Conservation (phyloP, 805 yeast species). For the Priceomyces fermenticarens region DNA sequence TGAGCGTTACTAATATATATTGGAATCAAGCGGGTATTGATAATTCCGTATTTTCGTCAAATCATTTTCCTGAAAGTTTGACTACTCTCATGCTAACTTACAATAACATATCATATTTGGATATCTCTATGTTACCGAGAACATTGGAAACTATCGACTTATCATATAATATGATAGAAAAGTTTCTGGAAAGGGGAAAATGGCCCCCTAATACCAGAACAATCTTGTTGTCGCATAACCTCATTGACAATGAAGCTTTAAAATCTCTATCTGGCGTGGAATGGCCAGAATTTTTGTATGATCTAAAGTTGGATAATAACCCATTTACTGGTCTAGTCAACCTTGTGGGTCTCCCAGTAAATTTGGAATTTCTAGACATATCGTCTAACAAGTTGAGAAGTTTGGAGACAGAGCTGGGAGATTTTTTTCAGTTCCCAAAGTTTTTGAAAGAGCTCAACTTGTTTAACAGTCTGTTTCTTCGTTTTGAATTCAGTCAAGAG, state of each 20-base stretch:
- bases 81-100: constrained; percentile 32
- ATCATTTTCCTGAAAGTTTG: constrained; percentile 19
- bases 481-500: background rate
- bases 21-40: constrained; percentile 28
- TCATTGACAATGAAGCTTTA: constrained; percentile 16
- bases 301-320: constrained; percentile 22
- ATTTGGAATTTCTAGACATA: constrained; percentile 22
- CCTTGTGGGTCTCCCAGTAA: constrained; percentile 18
- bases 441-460: constrained; percentile 18
- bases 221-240: constrained; percentile 20
- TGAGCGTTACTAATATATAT: constrained; percentile 21
- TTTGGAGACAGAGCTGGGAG: constrained; percentile 11
- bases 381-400: constrained; percentile 18
- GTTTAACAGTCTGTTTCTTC: constrained; percentile 12
- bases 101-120: constrained; percentile 19
- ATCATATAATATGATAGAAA: constrained; percentile 18
- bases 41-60: constrained; percentile 7
- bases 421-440: constrained; percentile 27
- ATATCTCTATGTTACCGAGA: constrained; percentile 23
- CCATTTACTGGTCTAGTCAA: constrained; percentile 16
- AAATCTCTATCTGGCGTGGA: constrained; percentile 12
- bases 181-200: constrained; percentile 5
- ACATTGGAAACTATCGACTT: constrained; percentile 29
- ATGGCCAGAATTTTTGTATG: constrained; percentile 23
- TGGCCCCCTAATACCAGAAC: constrained; percentile 23